Evolutionary conservation across 1,284 basidiomycete species (phyloP), one percentile per base, ranked within the genome.

Genomic region (Pseudozyma thailandica): DNA sequence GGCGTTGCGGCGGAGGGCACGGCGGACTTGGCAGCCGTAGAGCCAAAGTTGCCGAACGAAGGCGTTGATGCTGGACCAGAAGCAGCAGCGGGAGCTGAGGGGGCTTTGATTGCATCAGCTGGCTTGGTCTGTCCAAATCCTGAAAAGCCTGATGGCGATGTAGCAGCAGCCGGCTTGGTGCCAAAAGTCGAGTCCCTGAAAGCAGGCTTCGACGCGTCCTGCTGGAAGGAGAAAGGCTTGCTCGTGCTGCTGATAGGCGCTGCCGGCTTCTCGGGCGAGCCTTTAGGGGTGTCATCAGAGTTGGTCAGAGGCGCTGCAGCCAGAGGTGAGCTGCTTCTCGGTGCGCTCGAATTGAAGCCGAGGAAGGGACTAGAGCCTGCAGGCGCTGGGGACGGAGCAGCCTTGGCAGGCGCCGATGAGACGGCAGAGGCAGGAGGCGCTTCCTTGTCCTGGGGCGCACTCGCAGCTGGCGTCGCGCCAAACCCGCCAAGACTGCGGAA

Each of bases 291-390:
- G 18, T 72, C 48, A 37, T 74, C 74, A 6, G 55, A 62, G 50
- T 59, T 64, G 47, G 57, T 74, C 37, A 75, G 27, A 21, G 74
- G 74, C 12, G 74, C 50, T 20, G 51, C 55, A n/a, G 74, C 50
- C 9, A 76, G 58, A 13, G 74, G 74, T 15, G 74, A 76, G 54
- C 74, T 76, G 50, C 63, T 72, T 27, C 63, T 58, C 1, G 74
- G 74, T 9, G 69, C 68, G 26, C 68, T 63, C 18, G 68, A 64
- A 35, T 54, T 74, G 58, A 76, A 72, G 27, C 65, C 61, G 4
- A 62, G 28, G 62, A 74, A 74, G 1, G 62, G 60, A 26, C 54
- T 51, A 4, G 30, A 42, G 1, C 28, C 21, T 4, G 51, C 28
- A 33, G 49, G 31, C 23, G 57, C 44, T 3, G 49, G 18, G 0